phyloP scores from a whole-genome alignment of 2,329 filamentous ascomycete genomes.

The Gnomoniopsis sp. region DNA sequence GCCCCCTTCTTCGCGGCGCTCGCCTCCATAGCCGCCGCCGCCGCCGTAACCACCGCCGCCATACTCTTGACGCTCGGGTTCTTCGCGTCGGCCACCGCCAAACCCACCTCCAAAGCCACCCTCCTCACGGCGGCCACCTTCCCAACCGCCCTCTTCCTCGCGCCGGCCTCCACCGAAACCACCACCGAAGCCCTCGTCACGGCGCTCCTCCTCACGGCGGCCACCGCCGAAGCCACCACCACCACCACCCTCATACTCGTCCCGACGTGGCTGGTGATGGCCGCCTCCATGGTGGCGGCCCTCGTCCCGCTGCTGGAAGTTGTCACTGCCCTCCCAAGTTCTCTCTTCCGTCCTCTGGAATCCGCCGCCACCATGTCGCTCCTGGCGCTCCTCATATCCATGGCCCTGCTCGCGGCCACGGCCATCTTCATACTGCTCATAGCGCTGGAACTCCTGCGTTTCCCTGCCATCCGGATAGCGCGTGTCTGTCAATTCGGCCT shows the following conservation, averaged over 20 bases:
- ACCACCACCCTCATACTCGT: slow-evolving; percentile 26
- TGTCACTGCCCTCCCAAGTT: slow-evolving; percentile 35
- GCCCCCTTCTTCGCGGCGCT: slow-evolving; percentile 11
- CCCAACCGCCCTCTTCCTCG: slow-evolving; percentile 21
- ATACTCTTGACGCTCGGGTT: slow-evolving; percentile 12
- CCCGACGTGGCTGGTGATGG: slow-evolving; percentile 23
- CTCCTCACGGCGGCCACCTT: slow-evolving; percentile 24
- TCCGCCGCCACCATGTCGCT: slow-evolving; percentile 51
- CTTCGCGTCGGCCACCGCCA: slow-evolving; percentile 19
- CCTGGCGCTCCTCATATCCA: slow-evolving; percentile 56
- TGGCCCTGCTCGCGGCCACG: slow-evolving; percentile 40
- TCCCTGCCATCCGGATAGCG: slow-evolving; percentile 55
- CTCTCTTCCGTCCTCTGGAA: slow-evolving; percentile 58
- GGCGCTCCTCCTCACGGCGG: slow-evolving; percentile 20
- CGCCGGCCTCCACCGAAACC: slow-evolving; percentile 22
- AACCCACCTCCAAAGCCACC: slow-evolving; percentile 13
- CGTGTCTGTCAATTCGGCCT: slow-evolving; percentile 59
- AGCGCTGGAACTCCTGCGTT: slow-evolving; percentile 58
- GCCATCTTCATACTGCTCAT: slow-evolving; percentile 51
- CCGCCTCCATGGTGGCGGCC: slow-evolving; percentile 26
- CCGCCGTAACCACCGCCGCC: slow-evolving; percentile 11
- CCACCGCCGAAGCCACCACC: slow-evolving; percentile 20
- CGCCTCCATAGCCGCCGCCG: slow-evolving; percentile 22
- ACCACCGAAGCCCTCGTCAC: slow-evolving; percentile 10
- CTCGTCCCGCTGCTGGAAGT: slow-evolving; percentile 25